phyloP scores from a whole-genome alignment of 441 rosid genomes.

The Brassica balearica region DNA sequence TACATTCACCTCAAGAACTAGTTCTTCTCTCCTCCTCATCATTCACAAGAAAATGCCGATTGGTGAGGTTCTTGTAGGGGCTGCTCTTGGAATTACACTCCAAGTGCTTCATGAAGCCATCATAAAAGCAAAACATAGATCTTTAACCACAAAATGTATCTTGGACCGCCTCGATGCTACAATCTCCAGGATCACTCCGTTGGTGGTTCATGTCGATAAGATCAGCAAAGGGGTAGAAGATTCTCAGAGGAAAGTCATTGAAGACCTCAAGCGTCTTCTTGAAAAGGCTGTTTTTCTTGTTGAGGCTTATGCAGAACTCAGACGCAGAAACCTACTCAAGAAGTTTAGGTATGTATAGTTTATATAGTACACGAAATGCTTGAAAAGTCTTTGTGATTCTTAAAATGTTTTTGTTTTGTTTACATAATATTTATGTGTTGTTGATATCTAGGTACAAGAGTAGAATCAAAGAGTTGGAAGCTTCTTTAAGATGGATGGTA shows the following conservation, averaged over 20 bases:
- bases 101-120: slow-evolving; percentile 20
- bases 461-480: slow-evolving; percentile 27
- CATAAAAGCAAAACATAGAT: slow-evolving; percentile 21
- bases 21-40: slow-evolving; percentile 2
- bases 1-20: no score
- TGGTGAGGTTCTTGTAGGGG: slow-evolving; percentile 7
- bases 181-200: slow-evolving; percentile 25
- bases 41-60: slow-evolving; percentile 26
- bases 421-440: background rate
- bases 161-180: slow-evolving; percentile 32
- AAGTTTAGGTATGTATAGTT: slow-evolving; percentile 32
- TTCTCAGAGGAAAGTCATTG: slow-evolving; percentile 9
- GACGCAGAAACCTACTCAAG: slow-evolving; percentile 35
- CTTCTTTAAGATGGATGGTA: slow-evolving; percentile 34
- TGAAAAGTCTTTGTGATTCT: background rate
- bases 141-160: slow-evolving; percentile 17
- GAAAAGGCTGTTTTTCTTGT: slow-evolving; percentile 17
- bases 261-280: slow-evolving; percentile 26
- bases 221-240: slow-evolving; percentile 28
- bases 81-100: slow-evolving; percentile 12
- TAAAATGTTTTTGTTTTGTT: background rate
- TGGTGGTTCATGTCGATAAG: slow-evolving; percentile 22
- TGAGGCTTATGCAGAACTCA: slow-evolving; percentile 18
- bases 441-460: slow-evolving; percentile 21
- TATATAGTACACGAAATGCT: background rate